Conservation (phyloP, 495 filamentous ascomycete species). For the Penicillium coffeae region DNA sequence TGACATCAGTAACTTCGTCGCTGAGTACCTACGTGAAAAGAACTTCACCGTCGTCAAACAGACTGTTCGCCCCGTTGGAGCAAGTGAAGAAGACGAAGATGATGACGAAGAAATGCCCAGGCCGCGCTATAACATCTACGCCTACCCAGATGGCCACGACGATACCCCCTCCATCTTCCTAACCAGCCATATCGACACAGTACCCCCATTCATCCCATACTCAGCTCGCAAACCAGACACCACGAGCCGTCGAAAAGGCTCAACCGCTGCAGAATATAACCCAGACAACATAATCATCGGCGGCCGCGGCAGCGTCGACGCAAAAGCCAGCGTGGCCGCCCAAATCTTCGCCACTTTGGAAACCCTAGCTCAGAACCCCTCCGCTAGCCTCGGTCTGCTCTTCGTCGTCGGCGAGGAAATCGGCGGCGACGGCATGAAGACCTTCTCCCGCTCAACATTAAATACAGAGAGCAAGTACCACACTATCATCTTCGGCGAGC, state of each 20-base stretch:
- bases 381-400: constrained; percentile 60
- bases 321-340: constrained; percentile 81
- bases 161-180: constrained; percentile 62
- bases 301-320: constrained; percentile 85
- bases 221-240: constrained; percentile 18
- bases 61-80: constrained; percentile 29
- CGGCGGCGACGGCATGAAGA: constrained; percentile 78
- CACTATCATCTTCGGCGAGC: constrained; percentile 84
- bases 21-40: constrained; percentile 58
- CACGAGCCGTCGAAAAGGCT: not conserved
- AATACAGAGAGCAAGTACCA: constrained; percentile 45
- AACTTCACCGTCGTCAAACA: constrained; percentile 68
- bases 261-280: no score
- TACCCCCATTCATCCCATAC: constrained; percentile 64
- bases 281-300: constrained; percentile 47
- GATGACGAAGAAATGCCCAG: constrained; percentile 9
- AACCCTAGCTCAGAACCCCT: constrained; percentile 45
- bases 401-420: constrained; percentile 90
- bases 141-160: constrained; percentile 57
- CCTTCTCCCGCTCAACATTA: constrained; percentile 39
- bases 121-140: constrained; percentile 73
- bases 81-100: constrained; percentile 3
- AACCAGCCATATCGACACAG: constrained; percentile 69
- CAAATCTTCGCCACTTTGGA: constrained; percentile 66
- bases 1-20: constrained; percentile 63